Conservation (phyloP, 1,284 basidiomycete genomes). For the Melampsora americana region DNA sequence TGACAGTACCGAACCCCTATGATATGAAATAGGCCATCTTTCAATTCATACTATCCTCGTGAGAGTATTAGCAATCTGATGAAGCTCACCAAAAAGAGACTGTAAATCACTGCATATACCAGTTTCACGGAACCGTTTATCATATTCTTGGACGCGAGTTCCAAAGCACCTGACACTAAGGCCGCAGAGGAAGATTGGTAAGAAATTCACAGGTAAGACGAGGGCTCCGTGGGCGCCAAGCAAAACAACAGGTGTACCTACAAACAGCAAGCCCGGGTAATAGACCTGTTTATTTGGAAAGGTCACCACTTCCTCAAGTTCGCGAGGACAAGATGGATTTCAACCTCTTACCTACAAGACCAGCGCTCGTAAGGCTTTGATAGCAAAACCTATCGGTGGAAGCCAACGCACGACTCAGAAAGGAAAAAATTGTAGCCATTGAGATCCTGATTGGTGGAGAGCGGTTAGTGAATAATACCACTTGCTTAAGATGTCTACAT, state of each 20-base stretch:
- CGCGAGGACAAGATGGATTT: too few species aligned
- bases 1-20: slow-evolving; percentile 75
- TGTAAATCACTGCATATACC: slow-evolving; percentile 86
- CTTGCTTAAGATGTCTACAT: not conserved
- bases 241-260: not conserved
- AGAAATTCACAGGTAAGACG: not conserved
- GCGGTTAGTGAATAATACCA: not conserved
- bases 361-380: not conserved
- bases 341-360: not conserved
- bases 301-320: too few species aligned
- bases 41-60: not conserved
- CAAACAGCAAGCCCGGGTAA: not conserved
- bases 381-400: slow-evolving; percentile 10
- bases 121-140: slow-evolving; percentile 80
- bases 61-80: not conserved
- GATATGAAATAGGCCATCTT: not conserved
- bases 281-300: not conserved
- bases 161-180: slow-evolving; percentile 50
- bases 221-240: not conserved
- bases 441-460: not conserved
- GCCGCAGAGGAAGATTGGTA: not conserved
- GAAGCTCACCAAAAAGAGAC: slow-evolving; percentile 66
- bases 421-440: not conserved
- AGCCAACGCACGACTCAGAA: slow-evolving; percentile 5
- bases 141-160: slow-evolving; percentile 81